Conservation (phyloP, 2,329 filamentous ascomycete species). For the Aspergillus sp. region DNA sequence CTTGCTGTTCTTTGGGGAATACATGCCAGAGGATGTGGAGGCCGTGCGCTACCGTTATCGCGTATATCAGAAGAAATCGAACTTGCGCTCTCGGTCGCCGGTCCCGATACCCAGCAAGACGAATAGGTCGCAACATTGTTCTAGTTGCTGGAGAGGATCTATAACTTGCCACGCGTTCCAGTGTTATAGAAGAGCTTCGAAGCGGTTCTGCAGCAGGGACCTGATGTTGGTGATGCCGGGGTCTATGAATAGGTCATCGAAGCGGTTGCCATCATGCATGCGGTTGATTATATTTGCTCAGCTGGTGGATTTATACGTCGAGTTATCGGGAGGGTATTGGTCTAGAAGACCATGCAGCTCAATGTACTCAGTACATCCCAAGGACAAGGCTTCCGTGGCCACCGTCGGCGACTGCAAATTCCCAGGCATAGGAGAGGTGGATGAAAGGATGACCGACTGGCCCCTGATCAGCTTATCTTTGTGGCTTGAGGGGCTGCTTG, state of each 20-base stretch:
- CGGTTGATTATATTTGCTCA: not conserved
- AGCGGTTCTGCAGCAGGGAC: not conserved
- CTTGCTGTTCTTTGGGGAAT: not conserved
- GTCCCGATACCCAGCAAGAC: not conserved
- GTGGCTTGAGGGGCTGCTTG: not conserved
- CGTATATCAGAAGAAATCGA: constrained; percentile 4
- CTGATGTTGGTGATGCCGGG: not conserved
- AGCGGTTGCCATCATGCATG: not conserved
- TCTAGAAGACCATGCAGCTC: not conserved
- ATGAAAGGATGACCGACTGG: not conserved
- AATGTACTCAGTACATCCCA: not conserved
- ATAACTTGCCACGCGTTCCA: not conserved
- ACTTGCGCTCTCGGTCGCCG: not conserved
- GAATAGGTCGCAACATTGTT: constrained; percentile 1
- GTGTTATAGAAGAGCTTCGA: not conserved
- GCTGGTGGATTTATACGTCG: not conserved
- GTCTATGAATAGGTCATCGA: not conserved
- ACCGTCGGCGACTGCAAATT: not conserved
- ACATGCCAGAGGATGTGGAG: constrained; percentile 1
- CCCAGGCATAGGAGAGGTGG: not conserved
- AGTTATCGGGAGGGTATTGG: not conserved
- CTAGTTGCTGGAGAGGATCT: not conserved
- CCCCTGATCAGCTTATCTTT: not conserved
- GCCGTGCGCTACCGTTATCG: constrained; percentile 1
- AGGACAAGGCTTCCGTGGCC: not conserved